Percentiles rank a stretch among this genome's conserved stretches.
phyloP scores from a whole-genome alignment of 75 land plant genomes.

The Gnetum montanum region DNA sequence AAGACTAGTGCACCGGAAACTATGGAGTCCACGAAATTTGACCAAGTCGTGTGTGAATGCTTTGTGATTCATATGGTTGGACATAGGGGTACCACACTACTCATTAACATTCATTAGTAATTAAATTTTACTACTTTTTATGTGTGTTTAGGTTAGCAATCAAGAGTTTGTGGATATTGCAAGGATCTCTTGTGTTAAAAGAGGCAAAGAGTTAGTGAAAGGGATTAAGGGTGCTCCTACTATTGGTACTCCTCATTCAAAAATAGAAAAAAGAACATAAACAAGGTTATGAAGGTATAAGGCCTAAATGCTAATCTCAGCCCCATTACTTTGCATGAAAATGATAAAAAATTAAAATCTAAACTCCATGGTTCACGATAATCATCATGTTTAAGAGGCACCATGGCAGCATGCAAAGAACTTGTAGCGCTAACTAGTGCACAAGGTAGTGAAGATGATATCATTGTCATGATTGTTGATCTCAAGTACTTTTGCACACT shows the following conservation, averaged over 20 bases:
- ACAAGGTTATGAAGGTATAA: slow-evolving; percentile 1
- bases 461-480: slow-evolving; percentile 42
- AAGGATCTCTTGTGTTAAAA: slow-evolving; percentile 1
- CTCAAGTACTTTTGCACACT: slow-evolving; percentile 17
- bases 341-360: background rate
- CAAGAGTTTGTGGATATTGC: slow-evolving; percentile 66
- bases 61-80: too few species aligned
- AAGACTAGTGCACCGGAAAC: too few species aligned
- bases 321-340: background rate
- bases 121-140: too few species aligned
- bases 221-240: background rate
- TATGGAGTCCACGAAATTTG: too few species aligned
- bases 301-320: background rate
- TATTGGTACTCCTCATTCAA: background rate
- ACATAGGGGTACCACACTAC: too few species aligned
- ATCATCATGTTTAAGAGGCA: background rate
- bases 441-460: slow-evolving; percentile 40
- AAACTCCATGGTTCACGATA: background rate
- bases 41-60: too few species aligned
- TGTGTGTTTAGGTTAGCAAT: slow-evolving; percentile 36
- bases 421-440: slow-evolving; percentile 33
- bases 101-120: too few species aligned
- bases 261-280: background rate
- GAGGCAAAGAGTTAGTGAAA: slow-evolving; percentile 1
- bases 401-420: slow-evolving; percentile 26